Conservation (phyloP, 2,329 filamentous ascomycete genomes). For the Phaeosphaeriaceae sp. region DNA sequence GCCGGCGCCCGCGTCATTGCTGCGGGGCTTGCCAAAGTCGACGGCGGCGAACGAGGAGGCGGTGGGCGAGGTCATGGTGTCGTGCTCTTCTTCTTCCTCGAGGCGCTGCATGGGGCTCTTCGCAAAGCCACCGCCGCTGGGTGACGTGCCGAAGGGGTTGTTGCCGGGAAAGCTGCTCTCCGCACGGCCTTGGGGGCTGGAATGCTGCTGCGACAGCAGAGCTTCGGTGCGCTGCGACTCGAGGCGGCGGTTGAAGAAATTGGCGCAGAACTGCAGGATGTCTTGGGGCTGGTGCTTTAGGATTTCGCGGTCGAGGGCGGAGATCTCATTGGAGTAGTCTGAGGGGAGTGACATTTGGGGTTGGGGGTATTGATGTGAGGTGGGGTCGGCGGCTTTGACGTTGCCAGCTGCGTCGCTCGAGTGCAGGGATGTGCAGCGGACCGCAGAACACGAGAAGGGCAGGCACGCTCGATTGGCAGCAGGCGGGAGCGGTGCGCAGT, state of each 20-base stretch:
- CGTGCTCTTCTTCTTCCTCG: conserved; percentile 82
- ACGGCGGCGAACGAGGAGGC: conserved; percentile 53
- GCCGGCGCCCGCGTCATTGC: conserved; percentile 53
- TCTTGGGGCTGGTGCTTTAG: conserved; percentile 66
- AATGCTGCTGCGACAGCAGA: conserved; percentile 58
- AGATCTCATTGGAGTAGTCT: conserved; percentile 64
- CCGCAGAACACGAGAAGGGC: background rate
- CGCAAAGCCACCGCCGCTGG: conserved; percentile 52
- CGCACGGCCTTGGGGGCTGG: conserved; percentile 57
- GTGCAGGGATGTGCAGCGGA: conserved; percentile 42
- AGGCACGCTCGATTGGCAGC: conserved; percentile 4
- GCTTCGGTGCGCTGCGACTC: conserved; percentile 68
- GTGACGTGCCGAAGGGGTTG: conserved; percentile 73
- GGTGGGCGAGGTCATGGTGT: conserved; percentile 77
- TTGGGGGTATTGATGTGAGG: conserved; percentile 20
- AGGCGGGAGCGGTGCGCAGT: conserved; percentile 5
- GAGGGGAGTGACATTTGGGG: conserved; percentile 50
- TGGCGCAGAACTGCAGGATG: conserved; percentile 73
- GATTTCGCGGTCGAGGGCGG: conserved; percentile 68
- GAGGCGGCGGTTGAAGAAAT: conserved; percentile 71
- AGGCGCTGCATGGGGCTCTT: conserved; percentile 66
- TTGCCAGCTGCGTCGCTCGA: conserved; percentile 36
- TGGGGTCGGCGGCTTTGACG: conserved; percentile 48
- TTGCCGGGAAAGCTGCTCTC: conserved; percentile 77
- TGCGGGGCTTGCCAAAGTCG: conserved; percentile 49